A percentile compares a stretch with the other conserved stretches of the same genome.
phyloP scores from a whole-genome alignment of 495 filamentous ascomycete species.

The Penicillium pulvis region DNA sequence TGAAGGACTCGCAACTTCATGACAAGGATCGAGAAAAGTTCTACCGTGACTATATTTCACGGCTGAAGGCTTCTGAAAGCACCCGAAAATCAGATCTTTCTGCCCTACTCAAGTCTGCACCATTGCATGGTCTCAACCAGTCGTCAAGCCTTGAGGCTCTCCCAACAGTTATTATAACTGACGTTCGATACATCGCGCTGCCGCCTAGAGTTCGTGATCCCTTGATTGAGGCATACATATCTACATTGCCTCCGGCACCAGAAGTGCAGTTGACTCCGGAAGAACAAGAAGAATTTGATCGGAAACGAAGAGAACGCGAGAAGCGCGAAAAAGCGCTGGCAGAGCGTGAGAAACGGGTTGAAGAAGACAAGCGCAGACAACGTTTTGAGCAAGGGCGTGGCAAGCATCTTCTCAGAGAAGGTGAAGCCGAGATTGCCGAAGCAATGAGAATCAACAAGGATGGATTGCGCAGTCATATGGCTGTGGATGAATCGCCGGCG shows the following conservation, averaged over 20 bases:
- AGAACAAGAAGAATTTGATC: constrained; percentile 61
- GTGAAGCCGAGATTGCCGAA: constrained; percentile 74
- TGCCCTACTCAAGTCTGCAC: constrained; percentile 69
- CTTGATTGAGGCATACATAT: constrained; percentile 75
- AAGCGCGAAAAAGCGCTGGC: constrained; percentile 74
- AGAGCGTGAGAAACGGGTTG: constrained; percentile 71
- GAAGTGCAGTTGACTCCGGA: constrained; percentile 52
- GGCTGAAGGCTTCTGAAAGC: constrained; percentile 73
- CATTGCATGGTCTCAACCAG: constrained; percentile 65
- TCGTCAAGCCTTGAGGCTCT: constrained; percentile 63
- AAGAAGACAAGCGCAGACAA: constrained; percentile 72
- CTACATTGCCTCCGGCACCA: constrained; percentile 68
- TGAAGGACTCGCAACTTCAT: constrained; percentile 71
- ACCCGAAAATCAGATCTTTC: constrained; percentile 79
- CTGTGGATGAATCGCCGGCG: constrained; percentile 29
- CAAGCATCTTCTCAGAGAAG: constrained; percentile 69
- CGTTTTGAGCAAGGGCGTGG: constrained; percentile 65
- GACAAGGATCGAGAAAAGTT: constrained; percentile 91
- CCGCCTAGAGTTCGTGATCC: constrained; percentile 67
- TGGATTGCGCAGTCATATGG: constrained; percentile 67
- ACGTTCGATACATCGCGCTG: constrained; percentile 82
- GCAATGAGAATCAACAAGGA: constrained; percentile 78
- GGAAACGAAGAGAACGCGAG: constrained; percentile 63
- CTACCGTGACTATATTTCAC: constrained; percentile 84
- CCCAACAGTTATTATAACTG: constrained; percentile 67